Conservation (phyloP, 768 basidiomycete species). For the Peribolospora baueri region DNA sequence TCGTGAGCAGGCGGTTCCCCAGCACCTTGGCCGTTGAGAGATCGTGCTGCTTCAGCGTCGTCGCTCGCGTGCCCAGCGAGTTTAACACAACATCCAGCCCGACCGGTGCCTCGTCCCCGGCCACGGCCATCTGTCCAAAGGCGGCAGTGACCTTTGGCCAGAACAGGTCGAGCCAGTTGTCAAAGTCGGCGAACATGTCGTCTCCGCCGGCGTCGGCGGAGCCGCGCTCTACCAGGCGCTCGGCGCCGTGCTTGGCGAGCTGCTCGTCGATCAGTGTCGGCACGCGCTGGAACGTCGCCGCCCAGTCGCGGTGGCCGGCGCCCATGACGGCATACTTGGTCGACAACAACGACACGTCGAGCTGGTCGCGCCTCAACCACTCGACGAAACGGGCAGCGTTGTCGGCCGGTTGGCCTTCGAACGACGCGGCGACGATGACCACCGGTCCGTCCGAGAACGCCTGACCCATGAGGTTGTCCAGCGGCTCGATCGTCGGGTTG, state of each 20-base stretch:
- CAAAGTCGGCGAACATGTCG: conserved; percentile 26
- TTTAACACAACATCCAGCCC: conserved; percentile 16
- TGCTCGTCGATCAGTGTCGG: conserved; percentile 24
- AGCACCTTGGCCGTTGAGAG: too few relatives aligned
- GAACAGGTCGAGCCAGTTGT: conserved; percentile 23
- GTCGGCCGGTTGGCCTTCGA: too few relatives aligned
- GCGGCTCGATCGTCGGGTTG: too few relatives aligned
- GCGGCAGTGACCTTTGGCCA: conserved; percentile 20
- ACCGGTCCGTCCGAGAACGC: too few relatives aligned
- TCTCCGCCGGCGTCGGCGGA: conserved; percentile 25
- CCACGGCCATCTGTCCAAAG: conserved; percentile 16
- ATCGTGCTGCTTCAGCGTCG: conserved; percentile 14
- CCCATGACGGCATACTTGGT: conserved; percentile 27
- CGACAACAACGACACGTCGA: too few relatives aligned
- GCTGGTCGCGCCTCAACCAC: too few relatives aligned
- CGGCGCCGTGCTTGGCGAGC: conserved; percentile 20
- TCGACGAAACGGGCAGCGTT: too few relatives aligned
- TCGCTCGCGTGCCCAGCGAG: conserved; percentile 20
- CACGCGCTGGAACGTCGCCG: conserved; percentile 26
- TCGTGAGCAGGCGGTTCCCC: too few relatives aligned
- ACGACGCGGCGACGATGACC: too few relatives aligned
- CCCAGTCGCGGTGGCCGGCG: conserved; percentile 31
- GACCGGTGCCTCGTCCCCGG: conserved; percentile 11
- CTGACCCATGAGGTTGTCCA: too few relatives aligned
- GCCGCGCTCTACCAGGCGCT: conserved; percentile 21